phyloP scores from a whole-genome alignment of 2,329 filamentous ascomycete species.

The Bipolaris oryzae region DNA sequence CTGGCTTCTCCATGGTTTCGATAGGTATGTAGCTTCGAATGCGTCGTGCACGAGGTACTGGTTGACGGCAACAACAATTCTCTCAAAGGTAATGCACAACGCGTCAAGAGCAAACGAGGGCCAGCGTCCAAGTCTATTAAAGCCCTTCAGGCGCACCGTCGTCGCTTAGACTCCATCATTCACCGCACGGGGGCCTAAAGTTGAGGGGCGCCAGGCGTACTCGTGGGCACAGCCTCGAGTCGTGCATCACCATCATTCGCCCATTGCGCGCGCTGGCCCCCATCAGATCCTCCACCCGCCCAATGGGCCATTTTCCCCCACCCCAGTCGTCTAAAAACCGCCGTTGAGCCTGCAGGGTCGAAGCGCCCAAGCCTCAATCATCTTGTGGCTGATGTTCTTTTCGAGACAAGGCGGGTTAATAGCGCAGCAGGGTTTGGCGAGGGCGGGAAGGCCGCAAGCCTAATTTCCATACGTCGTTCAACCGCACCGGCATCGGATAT shows the following conservation, averaged over 20 bases:
- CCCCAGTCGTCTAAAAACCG: constrained; percentile 4
- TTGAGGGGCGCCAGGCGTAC: neutral
- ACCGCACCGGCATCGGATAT: neutral
- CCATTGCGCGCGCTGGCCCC: constrained; percentile 3
- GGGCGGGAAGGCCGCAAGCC: constrained; percentile 11
- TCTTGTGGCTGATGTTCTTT: neutral
- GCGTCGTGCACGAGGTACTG: neutral
- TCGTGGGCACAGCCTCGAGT: constrained; percentile 29
- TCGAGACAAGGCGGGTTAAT: constrained; percentile 9
- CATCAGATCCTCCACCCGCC: constrained; percentile 8
- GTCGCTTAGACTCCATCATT: constrained; percentile 10
- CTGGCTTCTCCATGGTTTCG: constrained; percentile 45
- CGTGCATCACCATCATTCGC: constrained; percentile 18
- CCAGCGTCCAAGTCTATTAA: constrained; percentile 12
- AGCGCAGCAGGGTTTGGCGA: constrained; percentile 34
- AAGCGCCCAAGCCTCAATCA: constrained; percentile 22
- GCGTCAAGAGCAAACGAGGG: neutral
- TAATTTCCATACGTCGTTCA: constrained; percentile 17
- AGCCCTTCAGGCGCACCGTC: constrained; percentile 24
- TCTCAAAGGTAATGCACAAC: neutral
- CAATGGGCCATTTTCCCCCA: constrained; percentile 14
- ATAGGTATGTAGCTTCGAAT: neutral
- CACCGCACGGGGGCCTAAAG: constrained; percentile 16
- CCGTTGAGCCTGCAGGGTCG: neutral
- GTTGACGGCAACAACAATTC: neutral